Base-by-base conservation (phyloP, 1,284 basidiomycete genomes). In the Athelia sp. region DNA sequence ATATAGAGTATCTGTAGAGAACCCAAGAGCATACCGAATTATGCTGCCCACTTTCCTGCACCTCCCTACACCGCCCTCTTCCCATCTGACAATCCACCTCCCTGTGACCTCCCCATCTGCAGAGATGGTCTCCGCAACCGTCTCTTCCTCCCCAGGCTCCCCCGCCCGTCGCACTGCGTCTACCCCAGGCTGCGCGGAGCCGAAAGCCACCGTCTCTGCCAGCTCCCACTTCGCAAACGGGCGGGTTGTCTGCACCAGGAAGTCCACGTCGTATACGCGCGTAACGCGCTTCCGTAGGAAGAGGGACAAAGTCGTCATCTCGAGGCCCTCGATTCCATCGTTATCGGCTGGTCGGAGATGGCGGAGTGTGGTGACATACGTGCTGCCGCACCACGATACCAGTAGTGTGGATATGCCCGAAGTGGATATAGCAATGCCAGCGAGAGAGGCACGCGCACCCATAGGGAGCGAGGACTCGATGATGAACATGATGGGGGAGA, bases 161-260 rank as follows among this genome's bases (percentile, higher is more conserved):
- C 36, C 36, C n/a, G 36, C 36, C 19, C n/a, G 6, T n/a, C 36
- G 6, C n/a, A 4, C 15, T 34, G 71, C 73, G 8, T 61, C 68
- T 52, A 62, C 56, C 51, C 66, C 53, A 58, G 73, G 64, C 52
- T 72, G 60, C 48, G 69, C 54, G 48, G 62, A 38, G 21, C 58
- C 53, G 2, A 75, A 72, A 4, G 87, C 62, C 46, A 73, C 67
- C 40, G 87, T 68, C 40, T 76, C 65, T 21, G 84, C 81, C 17
- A 92, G 76, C 62, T 89, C 83, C 87, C 87, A 93, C 51, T 83
- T 87, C 9, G 92, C 88, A 57, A 93, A 85, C 1, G 87, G 81
- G 24, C 91, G 74, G 53, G 67, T 71, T 0, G 88, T 84, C 40
- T 82, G 79, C 4, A 84, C 75, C 40, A 93, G 62, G 62, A 93